Evolutionary conservation across 371 early-diverging fungal species (phyloP).

Genomic region (Apophysomyces variabilis): DNA sequence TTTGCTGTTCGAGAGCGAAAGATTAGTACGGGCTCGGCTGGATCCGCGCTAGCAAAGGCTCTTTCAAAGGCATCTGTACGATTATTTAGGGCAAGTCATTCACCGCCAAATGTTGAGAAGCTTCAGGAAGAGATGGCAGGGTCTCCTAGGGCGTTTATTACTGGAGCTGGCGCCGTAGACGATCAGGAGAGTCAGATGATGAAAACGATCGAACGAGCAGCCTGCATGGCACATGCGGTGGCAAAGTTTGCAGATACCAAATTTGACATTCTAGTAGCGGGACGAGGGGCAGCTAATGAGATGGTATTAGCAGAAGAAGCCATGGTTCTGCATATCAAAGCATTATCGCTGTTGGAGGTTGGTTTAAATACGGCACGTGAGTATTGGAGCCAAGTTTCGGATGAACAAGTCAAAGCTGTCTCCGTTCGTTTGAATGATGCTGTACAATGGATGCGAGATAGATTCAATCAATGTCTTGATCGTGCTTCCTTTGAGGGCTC

Average conservation of each 20-base stretch:
- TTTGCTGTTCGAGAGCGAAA: slow-evolving; percentile 45
- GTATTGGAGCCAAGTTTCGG: slow-evolving; percentile 65
- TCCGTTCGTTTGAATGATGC: slow-evolving; percentile 57
- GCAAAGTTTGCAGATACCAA: slow-evolving; percentile 66
- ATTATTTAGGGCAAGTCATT: slow-evolving; percentile 62
- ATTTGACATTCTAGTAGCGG: slow-evolving; percentile 39
- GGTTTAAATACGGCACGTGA: slow-evolving; percentile 75
- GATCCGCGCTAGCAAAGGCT: slow-evolving; percentile 65
- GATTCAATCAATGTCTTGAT: slow-evolving; percentile 87
- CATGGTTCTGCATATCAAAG: slow-evolving; percentile 74
- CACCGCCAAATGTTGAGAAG: slow-evolving; percentile 45
- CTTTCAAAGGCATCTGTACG: slow-evolving; percentile 62
- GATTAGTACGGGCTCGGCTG: slow-evolving; percentile 46
- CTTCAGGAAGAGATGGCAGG: slow-evolving; percentile 24
- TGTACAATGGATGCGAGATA: slow-evolving; percentile 88
- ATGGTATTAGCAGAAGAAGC: slow-evolving; percentile 66
- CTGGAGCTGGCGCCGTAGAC: slow-evolving; percentile 24
- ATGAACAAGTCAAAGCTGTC: slow-evolving; percentile 28
- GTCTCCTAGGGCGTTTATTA: slow-evolving; percentile 41
- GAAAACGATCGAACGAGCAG: slow-evolving; percentile 59
- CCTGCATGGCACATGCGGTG: slow-evolving; percentile 69
- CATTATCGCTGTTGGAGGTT: slow-evolving; percentile 74
- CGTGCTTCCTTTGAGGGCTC: slow-evolving; percentile 70
- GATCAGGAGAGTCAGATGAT: slow-evolving; percentile 49
- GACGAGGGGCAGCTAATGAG: slow-evolving; percentile 15